These are phyloP conservation scores for Calonectria honghensis DNA, from an alignment of 2,329 filamentous ascomycete species.

Conservation along the genomic window DNA sequence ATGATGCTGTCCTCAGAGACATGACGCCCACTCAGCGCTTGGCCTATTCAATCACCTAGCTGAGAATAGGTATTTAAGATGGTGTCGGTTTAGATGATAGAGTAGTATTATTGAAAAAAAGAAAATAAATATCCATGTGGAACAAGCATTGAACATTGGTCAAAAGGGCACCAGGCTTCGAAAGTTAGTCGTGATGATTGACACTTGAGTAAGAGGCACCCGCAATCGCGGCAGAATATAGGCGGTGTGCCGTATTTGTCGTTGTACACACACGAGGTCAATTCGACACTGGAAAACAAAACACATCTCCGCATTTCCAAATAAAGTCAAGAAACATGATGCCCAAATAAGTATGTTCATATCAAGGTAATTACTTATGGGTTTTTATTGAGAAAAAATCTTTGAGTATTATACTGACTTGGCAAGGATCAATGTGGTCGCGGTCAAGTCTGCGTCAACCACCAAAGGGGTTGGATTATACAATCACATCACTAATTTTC, in stretches of 20 bases:
- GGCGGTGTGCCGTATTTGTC: slow-evolving; percentile 32
- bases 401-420: no score
- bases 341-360: no score
- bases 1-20: slow-evolving; percentile 48
- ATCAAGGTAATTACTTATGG: no score
- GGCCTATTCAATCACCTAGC: slow-evolving; percentile 26
- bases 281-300: no score
- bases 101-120: slow-evolving; percentile 11
- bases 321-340: no score
- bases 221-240: slow-evolving; percentile 36
- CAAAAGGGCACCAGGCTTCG: background rate
- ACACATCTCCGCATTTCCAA: no score
- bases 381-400: no score
- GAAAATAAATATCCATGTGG: slow-evolving; percentile 22
- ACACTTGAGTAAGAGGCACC: background rate
- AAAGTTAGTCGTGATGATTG: background rate
- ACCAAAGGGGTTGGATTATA: background rate
- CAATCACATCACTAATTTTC: background rate
- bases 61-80: slow-evolving; percentile 8
- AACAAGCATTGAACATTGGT: background rate
- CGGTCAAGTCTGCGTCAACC: no score
- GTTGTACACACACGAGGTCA: background rate
- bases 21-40: slow-evolving; percentile 41
- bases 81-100: slow-evolving; percentile 22
- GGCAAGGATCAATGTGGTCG: no score